These are phyloP conservation scores for Sedum album DNA, from an alignment of 164 flowering plant genomes.

Conservation along the genomic window DNA sequence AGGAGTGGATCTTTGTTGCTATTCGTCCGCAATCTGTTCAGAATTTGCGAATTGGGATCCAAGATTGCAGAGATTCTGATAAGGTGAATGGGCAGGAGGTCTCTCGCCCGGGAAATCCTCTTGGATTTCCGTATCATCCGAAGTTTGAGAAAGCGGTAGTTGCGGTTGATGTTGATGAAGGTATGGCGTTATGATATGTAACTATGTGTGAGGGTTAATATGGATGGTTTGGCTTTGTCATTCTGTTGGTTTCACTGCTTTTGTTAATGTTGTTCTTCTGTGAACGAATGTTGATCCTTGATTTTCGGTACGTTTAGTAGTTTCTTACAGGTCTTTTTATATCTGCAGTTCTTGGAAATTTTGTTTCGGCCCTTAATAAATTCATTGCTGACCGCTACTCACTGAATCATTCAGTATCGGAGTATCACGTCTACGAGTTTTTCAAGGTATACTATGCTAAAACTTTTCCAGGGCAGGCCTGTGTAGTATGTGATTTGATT, in stretches of 20 bases:
- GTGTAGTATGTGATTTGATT: not conserved
- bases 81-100: constrained; percentile 16
- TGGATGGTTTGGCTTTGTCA: not conserved
- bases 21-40: constrained; percentile 22
- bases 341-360: constrained; percentile 75
- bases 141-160: constrained; percentile 46
- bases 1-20: constrained; percentile 18
- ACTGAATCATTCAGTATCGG: constrained; percentile 59
- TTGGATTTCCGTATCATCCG: constrained; percentile 20
- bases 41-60: constrained; percentile 24
- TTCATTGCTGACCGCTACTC: constrained; percentile 80
- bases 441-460: constrained; percentile 46
- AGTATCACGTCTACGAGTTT: constrained; percentile 87
- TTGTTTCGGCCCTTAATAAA: constrained; percentile 73
- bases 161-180: constrained; percentile 89
- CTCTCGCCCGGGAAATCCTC: constrained; percentile 26
- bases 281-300: not conserved
- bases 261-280: not conserved
- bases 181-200: constrained; percentile 22
- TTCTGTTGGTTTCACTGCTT: not conserved
- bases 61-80: constrained; percentile 11
- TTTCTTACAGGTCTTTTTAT: constrained; percentile 11
- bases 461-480: not conserved
- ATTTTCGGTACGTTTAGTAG: not conserved
- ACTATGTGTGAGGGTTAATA: too few relatives aligned